Conservation (phyloP, 1,284 basidiomycete genomes). For the Cutaneotrichosporon sp. region DNA sequence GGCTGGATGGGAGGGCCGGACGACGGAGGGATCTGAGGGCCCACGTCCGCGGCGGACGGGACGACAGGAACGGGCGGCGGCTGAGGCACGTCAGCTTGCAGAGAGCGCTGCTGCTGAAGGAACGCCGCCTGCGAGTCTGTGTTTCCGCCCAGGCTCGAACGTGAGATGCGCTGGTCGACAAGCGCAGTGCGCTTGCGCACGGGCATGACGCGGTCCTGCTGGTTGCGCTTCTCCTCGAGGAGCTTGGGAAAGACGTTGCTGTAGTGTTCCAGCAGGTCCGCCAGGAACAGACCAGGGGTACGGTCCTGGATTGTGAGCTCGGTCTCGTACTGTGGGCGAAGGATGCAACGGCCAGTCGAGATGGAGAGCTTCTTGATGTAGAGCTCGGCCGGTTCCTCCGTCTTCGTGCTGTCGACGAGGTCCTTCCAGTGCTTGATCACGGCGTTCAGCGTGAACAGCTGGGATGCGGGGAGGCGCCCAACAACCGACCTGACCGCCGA, state of each 20-base stretch:
- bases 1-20: constrained; percentile 20
- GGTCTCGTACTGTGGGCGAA: constrained; percentile 78
- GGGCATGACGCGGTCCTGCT: constrained; percentile 76
- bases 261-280: constrained; percentile 80
- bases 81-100: constrained; percentile 4
- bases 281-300: constrained; percentile 74
- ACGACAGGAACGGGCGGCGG: constrained; percentile 20
- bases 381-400: constrained; percentile 63
- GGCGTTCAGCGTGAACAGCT: constrained; percentile 77
- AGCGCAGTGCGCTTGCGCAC: constrained; percentile 81
- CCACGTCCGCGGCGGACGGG: not conserved
- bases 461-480: constrained; percentile 71
- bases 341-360: constrained; percentile 76
- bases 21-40: not conserved
- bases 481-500: constrained; percentile 69
- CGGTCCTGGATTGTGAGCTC: constrained; percentile 81
- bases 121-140: constrained; percentile 53
- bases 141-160: constrained; percentile 57
- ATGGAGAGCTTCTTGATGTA: constrained; percentile 83
- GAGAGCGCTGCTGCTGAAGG: constrained; percentile 37
- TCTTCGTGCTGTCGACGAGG: constrained; percentile 66
- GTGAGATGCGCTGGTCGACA: constrained; percentile 75
- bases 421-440: constrained; percentile 72
- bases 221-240: constrained; percentile 76
- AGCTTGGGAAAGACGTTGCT: constrained; percentile 73